These are phyloP conservation scores for Ogataea paraovalis DNA, from an alignment of 805 yeast species.

Conservation along the genomic window DNA sequence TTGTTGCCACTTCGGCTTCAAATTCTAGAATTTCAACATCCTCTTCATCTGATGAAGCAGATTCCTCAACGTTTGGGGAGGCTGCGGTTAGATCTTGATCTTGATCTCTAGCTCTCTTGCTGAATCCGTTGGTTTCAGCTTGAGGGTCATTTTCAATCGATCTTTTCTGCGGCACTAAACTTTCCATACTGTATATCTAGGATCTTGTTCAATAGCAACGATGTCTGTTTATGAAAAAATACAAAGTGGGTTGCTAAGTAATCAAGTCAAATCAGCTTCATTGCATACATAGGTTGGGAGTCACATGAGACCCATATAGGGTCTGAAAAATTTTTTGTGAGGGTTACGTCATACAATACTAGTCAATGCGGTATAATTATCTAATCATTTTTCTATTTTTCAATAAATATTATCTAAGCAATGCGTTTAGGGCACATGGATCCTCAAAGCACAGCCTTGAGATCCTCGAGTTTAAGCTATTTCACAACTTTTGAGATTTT, in stretches of 20 bases:
- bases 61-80: background rate
- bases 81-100: slow-evolving; percentile 1
- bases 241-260: too few relatives aligned
- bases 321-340: slow-evolving; percentile 1
- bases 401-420: background rate
- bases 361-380: background rate
- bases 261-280: background rate
- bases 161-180: slow-evolving; percentile 11
- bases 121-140: background rate
- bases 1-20: slow-evolving; percentile 6
- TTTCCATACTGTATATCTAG: slow-evolving; percentile 1
- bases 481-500: slow-evolving; percentile 21
- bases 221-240: too few relatives aligned
- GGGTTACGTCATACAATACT: background rate
- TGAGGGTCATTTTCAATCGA: slow-evolving; percentile 2
- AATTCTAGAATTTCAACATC: slow-evolving; percentile 6
- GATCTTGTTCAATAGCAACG: background rate
- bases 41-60: slow-evolving; percentile 7
- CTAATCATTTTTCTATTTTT: background rate
- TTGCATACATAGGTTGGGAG: too few relatives aligned
- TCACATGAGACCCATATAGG: background rate
- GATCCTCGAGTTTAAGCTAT: background rate
- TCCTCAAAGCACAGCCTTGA: background rate
- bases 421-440: too few relatives aligned
- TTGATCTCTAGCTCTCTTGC: slow-evolving; percentile 7